A percentile compares a stretch with the other conserved stretches of the same genome.
These are phyloP conservation scores for Marsdenia floribunda DNA, from an alignment of 257 asterid genomes.

Conservation along the genomic window DNA sequence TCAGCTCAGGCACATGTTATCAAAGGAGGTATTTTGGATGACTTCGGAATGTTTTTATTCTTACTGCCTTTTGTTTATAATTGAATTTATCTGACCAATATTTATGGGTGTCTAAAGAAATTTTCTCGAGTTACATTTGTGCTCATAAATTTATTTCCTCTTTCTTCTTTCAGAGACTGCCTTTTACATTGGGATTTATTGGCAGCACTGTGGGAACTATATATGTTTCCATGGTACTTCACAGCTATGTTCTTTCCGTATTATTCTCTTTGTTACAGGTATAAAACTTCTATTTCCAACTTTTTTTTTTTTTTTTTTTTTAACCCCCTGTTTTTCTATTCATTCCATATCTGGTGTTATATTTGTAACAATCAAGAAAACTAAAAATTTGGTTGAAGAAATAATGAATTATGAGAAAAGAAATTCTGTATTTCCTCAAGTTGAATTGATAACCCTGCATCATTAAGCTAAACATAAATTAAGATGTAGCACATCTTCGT, in stretches of 20 bases:
- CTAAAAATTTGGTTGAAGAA: neutral
- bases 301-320: no score
- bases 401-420: neutral
- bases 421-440: neutral
- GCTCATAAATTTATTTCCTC: conserved; percentile 7
- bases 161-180: conserved; percentile 56
- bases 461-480: no score
- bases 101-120: neutral
- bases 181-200: conserved; percentile 61
- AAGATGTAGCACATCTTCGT: no score
- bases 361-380: conserved; percentile 1
- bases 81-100: neutral
- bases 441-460: neutral
- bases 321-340: neutral
- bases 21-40: conserved; percentile 59
- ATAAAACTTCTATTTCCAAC: conserved; percentile 12
- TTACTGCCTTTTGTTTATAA: conserved; percentile 3
- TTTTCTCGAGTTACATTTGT: neutral
- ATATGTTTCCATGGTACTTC: conserved; percentile 83
- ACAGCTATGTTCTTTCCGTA: conserved; percentile 74
- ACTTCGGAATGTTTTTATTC: neutral
- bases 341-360: neutral
- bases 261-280: conserved; percentile 80
- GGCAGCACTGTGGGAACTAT: conserved; percentile 77
- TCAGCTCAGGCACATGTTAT: conserved; percentile 76